Conservation (phyloP, 768 basidiomycete genomes). For the Coprinopsis strossmayeri region DNA sequence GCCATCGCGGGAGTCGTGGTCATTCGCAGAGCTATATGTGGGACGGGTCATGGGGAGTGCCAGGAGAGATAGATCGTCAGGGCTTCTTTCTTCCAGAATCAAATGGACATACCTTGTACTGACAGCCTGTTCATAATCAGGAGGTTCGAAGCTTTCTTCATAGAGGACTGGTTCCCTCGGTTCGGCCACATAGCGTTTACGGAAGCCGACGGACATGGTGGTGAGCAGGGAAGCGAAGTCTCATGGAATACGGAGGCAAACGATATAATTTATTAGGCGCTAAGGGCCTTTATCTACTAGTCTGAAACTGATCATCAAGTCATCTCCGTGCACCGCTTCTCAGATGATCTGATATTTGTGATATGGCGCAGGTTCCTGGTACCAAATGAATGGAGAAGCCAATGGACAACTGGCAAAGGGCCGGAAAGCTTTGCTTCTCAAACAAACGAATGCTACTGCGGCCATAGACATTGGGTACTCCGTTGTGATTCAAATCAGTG, state of each 20-base stretch:
- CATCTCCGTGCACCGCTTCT: no score
- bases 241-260: constrained; percentile 14
- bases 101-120: constrained; percentile 4
- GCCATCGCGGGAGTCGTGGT: background rate
- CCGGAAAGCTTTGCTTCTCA: no score
- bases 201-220: constrained; percentile 4
- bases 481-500: no score
- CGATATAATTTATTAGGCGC: no score
- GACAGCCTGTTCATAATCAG: constrained; percentile 12
- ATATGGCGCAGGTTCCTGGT: no score
- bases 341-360: no score
- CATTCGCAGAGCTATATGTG: background rate
- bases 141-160: constrained; percentile 10
- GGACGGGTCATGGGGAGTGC: background rate
- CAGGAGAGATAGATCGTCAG: background rate
- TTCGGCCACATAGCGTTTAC: constrained; percentile 4
- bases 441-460: no score
- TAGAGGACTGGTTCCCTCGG: constrained; percentile 2
- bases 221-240: constrained; percentile 9
- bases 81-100: background rate
- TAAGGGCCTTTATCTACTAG: no score
- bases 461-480: no score
- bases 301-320: no score
- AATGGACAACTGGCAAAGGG: no score
- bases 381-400: no score